Base-by-base conservation (phyloP, 176 grass and related monocot genomes). In the Cenchrus fungigraminus region DNA sequence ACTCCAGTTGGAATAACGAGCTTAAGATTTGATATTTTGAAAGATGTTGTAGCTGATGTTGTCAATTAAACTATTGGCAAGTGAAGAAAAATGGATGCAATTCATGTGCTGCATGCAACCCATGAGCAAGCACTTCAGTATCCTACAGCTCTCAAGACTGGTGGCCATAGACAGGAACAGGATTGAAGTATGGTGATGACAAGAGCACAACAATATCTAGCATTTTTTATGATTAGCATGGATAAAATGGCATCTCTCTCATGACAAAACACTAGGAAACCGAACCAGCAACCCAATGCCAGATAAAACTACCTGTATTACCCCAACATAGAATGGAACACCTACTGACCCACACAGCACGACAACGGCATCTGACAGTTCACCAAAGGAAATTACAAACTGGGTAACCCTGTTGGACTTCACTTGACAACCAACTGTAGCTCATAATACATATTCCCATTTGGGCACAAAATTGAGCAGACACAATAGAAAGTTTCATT, bases 401-500 rank as follows among this genome's bases (percentile, higher is more conserved):
- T 15, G 4, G 4, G 37, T 10, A 79, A 56, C 34, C 57, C 59
- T 14, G 25, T 60, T 44, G 64, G 59, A 37, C 52, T 76, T 28
- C 25, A 58, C 51, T 59, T 76, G 44, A 74, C 9, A 40, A 40
- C 17, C 51, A 80, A 68, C 28, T 67, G 7, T 7, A 84, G 42
- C 53, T 67, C 59, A 58, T 14, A 56, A 57, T 49, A 64, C 20
- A 43, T 31, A 71, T 4, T 11, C 40, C 52, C 76, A 49, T 22
- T 15, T 47, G 57, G 46, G 9, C 29, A 54, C 68, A 47, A 87
- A 83, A 87, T 73, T 51, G 68, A 73, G 43, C 51, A 83, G 51
- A 44, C n/a, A 51, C 28, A 85, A 60, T 59, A 73, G 73, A 52
- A 79, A 74, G 46, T n/a, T 31, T 60, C 68, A 67, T 34, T 60